Conservation (phyloP, 306 rosid species). For the Parietaria judaica region DNA sequence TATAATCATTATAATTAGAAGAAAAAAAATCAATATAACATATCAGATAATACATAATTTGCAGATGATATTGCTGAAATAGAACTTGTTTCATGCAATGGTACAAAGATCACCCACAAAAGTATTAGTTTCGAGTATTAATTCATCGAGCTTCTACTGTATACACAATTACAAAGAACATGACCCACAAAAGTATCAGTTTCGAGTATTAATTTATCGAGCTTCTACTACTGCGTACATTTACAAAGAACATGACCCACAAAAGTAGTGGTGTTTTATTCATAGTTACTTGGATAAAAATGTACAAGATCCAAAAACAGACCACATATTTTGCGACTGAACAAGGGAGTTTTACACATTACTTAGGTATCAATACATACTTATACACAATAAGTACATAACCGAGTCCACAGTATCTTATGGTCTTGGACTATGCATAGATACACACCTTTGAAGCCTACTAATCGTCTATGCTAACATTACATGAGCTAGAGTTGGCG, state of each 20-base stretch:
- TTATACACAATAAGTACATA: conserved; percentile 20
- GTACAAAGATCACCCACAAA: too few relatives aligned
- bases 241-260: neutral
- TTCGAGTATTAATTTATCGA: neutral
- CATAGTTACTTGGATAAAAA: neutral
- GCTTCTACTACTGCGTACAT: neutral
- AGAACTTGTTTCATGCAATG: too few relatives aligned
- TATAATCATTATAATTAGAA: too few relatives aligned
- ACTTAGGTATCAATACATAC: conserved; percentile 17
- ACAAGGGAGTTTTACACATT: conserved; percentile 15
- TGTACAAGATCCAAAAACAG: conserved; percentile 17
- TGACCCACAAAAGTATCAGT: neutral
- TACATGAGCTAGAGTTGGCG: too few relatives aligned
- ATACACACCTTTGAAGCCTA: too few relatives aligned
- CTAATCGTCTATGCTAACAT: too few relatives aligned
- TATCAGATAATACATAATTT: too few relatives aligned
- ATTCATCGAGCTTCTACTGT: neutral
- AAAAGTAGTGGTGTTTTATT: conserved; percentile 10
- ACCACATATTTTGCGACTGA: conserved; percentile 26
- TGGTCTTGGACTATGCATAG: conserved; percentile 16
- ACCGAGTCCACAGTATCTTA: conserved; percentile 23
- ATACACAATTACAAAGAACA: neutral
- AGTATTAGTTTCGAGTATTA: too few relatives aligned
- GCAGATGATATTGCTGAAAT: neutral
- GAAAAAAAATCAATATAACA: too few relatives aligned